Base-by-base conservation (phyloP, 257 asterid genomes). In the Schizonepeta tenuifolia region DNA sequence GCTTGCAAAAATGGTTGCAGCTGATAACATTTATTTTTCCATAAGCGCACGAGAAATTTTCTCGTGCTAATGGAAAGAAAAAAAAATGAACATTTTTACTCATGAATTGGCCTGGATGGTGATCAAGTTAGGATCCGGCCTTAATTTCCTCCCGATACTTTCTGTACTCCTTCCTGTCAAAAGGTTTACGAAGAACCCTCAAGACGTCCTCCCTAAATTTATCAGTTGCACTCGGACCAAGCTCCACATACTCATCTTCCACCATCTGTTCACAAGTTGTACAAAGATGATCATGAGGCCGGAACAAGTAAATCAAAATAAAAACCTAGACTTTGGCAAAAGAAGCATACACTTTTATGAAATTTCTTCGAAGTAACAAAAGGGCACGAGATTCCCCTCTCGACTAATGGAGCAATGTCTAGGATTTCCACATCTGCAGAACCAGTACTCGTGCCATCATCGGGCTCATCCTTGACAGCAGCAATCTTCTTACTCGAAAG, bases 111-210 rank as follows among this genome's bases (percentile, higher is more conserved):
- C 65, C 65, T 59, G 20, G 58, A 70, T 57, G 20, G 35, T 55
- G 28, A 40, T 76, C 69, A 64, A 76, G 72, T 50, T 79, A 81
- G 28, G 73, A 51, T 67, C 79, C 67, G 4, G 1, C 47, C 26
- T 2, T 43, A 18, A 79, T 24, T 6, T 31, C 69, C 24, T 47
- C 28, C 55, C 44, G 65, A 65, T 71, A 85, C 64, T 24, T 74
- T 1, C 24, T 18, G 15, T 69, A 79, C 75, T 83, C 89, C 76
- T 70, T 56, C 18, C 9, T 35, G 67, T 82, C 78, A 59, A 67
- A 86, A 22, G 86, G 84, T 58, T 53, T 65, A 51, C 22, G 31
- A 24, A 86, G 73, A 64, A 70, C 67, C 17, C 56, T 35, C 62
- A 80, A 20, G 47, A 82, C 33, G 46, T 78, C 51, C 47, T 53